These are phyloP conservation scores for Dothideomycetidae sp. DNA, from an alignment of 2,329 filamentous ascomycete species.

Conservation along the genomic window DNA sequence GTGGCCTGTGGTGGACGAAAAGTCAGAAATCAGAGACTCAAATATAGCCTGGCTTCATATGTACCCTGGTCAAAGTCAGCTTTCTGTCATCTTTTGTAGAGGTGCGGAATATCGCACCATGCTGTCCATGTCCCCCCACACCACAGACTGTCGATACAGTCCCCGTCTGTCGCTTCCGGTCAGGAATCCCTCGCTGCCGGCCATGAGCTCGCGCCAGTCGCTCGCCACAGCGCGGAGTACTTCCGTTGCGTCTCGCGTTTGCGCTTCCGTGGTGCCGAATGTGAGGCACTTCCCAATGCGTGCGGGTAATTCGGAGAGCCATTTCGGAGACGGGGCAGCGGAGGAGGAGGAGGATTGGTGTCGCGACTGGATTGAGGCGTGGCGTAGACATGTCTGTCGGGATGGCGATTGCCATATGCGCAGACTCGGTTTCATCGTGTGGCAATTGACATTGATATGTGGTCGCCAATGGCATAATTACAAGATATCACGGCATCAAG, in stretches of 20 bases:
- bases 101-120: too few relatives aligned
- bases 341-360: too few relatives aligned
- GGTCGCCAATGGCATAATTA: too few relatives aligned
- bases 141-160: conserved; percentile 51
- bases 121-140: conserved; percentile 69
- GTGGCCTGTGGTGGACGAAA: conserved; percentile 45
- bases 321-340: conserved; percentile 39
- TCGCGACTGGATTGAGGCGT: conserved; percentile 13
- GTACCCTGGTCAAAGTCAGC: too few relatives aligned
- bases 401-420: too few relatives aligned
- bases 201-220: conserved; percentile 59
- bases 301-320: conserved; percentile 53
- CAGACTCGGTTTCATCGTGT: too few relatives aligned
- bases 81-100: too few relatives aligned
- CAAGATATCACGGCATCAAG: too few relatives aligned
- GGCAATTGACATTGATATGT: too few relatives aligned
- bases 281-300: conserved; percentile 61
- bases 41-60: too few relatives aligned
- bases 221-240: conserved; percentile 46
- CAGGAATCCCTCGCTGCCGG: conserved; percentile 62
- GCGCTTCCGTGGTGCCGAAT: conserved; percentile 50
- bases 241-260: conserved; percentile 42
- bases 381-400: too few relatives aligned
- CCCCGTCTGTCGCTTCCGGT: conserved; percentile 48
- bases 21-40: too few relatives aligned